Evolutionary conservation across 192 early-diverging fungal genomes (phyloP).

Genomic region (Linnemannia elongata): DNA sequence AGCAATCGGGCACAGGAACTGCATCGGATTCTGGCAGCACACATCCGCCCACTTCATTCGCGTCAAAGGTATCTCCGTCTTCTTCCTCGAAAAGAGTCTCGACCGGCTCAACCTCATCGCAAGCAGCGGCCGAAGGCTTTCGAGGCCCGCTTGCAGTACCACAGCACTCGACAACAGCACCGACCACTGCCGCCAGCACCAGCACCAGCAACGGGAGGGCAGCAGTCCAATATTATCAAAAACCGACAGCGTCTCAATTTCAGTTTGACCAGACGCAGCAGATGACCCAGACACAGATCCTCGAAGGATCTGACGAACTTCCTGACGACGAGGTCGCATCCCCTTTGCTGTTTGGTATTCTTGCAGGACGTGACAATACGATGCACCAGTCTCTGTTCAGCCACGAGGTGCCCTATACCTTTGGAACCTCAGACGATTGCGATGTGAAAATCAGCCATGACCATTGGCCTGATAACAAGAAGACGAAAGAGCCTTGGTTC

Average conservation of each 20-base stretch:
- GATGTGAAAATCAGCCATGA: conserved; percentile 19
- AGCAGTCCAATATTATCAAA: not conserved
- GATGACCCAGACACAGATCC: conserved; percentile 7
- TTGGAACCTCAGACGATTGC: conserved; percentile 21
- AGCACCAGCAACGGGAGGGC: not conserved
- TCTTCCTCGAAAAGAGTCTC: not conserved
- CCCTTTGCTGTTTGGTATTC: not conserved
- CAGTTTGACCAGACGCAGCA: conserved; percentile 17
- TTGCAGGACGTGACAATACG: conserved; percentile 14
- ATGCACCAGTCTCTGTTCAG: not conserved
- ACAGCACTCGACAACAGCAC: not conserved
- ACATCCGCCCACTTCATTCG: too few relatives aligned
- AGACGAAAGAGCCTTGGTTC: conserved; percentile 11
- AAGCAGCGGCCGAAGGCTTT: not conserved
- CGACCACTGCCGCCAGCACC: too few relatives aligned
- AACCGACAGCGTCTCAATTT: conserved; percentile 18
- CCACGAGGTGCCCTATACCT: not conserved
- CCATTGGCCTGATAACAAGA: conserved; percentile 15
- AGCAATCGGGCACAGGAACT: too few relatives aligned
- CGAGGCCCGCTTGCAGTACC: too few relatives aligned
- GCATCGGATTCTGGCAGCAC: too few relatives aligned
- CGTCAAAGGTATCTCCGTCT: not conserved
- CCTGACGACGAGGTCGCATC: not conserved
- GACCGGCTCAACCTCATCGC: not conserved
- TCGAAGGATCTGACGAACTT: not conserved